Conservation (phyloP, 306 rosid genomes). For the Acacia acuminata region DNA sequence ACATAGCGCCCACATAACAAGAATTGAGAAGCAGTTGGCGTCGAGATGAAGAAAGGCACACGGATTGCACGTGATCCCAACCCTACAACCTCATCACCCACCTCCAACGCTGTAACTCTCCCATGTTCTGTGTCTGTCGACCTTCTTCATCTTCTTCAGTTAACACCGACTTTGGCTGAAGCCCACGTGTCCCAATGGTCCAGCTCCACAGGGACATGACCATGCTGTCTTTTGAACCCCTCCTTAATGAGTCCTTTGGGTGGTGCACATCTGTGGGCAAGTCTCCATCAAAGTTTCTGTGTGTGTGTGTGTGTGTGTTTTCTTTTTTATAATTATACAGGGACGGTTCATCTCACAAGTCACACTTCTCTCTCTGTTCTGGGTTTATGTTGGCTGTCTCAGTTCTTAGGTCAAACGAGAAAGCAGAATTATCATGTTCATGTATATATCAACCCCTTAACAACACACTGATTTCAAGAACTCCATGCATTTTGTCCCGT, state of each 20-base stretch:
- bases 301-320: background rate
- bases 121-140: background rate
- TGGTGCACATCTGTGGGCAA: conserved; percentile 23
- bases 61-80: conserved; percentile 38
- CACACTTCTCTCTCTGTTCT: background rate
- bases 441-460: no score
- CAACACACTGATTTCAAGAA: no score
- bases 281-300: background rate
- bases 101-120: conserved; percentile 10
- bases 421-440: background rate
- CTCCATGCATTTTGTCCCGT: background rate
- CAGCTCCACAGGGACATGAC: conserved; percentile 43
- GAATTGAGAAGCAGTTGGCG: background rate
- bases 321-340: no score
- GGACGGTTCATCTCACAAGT: background rate
- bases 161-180: background rate
- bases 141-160: background rate
- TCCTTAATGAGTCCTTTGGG: conserved; percentile 1
- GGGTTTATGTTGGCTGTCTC: background rate
- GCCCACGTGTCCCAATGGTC: conserved; percentile 33
- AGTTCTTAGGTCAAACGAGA: background rate
- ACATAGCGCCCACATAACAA: background rate
- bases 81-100: conserved; percentile 39
- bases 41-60: background rate
- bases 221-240: conserved; percentile 4